These are phyloP conservation scores for Globisporangium middletonii DNA, from an alignment of 352 stramenopile species.

Conservation along the genomic window DNA sequence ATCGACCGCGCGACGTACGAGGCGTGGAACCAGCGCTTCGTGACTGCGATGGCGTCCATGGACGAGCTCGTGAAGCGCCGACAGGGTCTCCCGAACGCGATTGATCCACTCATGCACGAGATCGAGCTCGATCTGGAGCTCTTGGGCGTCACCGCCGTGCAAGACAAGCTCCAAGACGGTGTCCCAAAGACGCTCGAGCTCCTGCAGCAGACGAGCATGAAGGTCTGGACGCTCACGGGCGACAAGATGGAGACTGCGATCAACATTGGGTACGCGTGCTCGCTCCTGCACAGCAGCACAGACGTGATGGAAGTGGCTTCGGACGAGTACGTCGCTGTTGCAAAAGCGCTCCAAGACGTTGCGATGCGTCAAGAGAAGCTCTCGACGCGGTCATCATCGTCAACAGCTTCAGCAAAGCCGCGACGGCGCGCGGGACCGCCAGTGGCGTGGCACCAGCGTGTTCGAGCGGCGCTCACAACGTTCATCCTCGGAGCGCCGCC, in stretches of 20 bases:
- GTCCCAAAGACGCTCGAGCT: slow-evolving; percentile 84
- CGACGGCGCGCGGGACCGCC: neutral
- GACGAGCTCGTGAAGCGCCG: slow-evolving; percentile 70
- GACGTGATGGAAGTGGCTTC: slow-evolving; percentile 59
- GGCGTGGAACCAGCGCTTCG: slow-evolving; percentile 52
- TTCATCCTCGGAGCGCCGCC: slow-evolving; percentile 6
- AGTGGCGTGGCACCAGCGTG: slow-evolving; percentile 3
- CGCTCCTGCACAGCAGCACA: slow-evolving; percentile 77
- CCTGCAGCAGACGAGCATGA: slow-evolving; percentile 87
- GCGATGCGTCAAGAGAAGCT: slow-evolving; percentile 20
- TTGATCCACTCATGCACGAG: slow-evolving; percentile 74
- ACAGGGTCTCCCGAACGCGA: slow-evolving; percentile 54
- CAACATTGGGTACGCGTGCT: slow-evolving; percentile 93
- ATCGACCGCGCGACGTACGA: slow-evolving; percentile 46
- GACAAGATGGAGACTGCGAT: slow-evolving; percentile 95
- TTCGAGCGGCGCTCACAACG: slow-evolving; percentile 3
- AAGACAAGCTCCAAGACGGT: slow-evolving; percentile 91
- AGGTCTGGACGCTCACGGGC: slow-evolving; percentile 93
- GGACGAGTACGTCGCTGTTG: slow-evolving; percentile 53
- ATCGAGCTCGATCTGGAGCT: slow-evolving; percentile 77
- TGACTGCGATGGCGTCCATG: slow-evolving; percentile 48
- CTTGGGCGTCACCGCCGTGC: slow-evolving; percentile 88
- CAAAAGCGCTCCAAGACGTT: slow-evolving; percentile 45
- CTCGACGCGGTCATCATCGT: slow-evolving; percentile 1
- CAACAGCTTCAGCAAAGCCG: neutral